Evolutionary conservation across 345 rosid species (phyloP), one percentile per base, ranked within the genome.

Genomic region (Sisymbrium irio): DNA sequence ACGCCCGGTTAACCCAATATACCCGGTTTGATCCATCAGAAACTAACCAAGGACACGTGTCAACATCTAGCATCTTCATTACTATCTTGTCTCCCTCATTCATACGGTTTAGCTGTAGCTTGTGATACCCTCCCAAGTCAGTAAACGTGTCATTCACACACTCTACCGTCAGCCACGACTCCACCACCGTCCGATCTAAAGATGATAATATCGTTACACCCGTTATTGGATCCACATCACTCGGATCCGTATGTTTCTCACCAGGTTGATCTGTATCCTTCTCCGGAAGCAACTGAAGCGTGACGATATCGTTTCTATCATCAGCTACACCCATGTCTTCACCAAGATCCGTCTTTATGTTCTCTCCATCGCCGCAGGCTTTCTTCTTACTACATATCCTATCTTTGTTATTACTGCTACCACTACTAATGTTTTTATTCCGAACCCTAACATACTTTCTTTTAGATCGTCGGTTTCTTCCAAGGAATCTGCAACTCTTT

Each of bases 371-470:
- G 18, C 30, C 53, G 18, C 28, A 50, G 53, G 37, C 44, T 59
- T 69, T 56, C 73, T 53, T 77, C 65, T 45, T 71, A 80, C 50
- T 47, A 64, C 27, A 9, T 11, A 33, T 54, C 36, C 51, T 69
- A 44, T 6, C 60, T 10, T 22, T 78, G 67, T 32, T 36, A 9
- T 36, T 58, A 66, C 28, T 51, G 13, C 54, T 17, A 36, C 12
- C 3, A 62, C 36, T 20, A 71, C 25, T 54, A 54, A 2, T 46
- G 1, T 46, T 80, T 18, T 80, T 77, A 79, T 77, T 82, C 36
- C 76, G 67, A 83, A 80, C 92, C 83, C 92, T 87, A 79, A 82
- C 89, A 74, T 90, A 93, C 85, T 83, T 90, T 64, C 98, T 79
- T 69, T 86, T 90, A 20, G 74, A 42, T 82, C 87, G 83, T 41